Base-by-base conservation (phyloP, 176 grass and related monocot species). In the Rhynchospora pubera region DNA sequence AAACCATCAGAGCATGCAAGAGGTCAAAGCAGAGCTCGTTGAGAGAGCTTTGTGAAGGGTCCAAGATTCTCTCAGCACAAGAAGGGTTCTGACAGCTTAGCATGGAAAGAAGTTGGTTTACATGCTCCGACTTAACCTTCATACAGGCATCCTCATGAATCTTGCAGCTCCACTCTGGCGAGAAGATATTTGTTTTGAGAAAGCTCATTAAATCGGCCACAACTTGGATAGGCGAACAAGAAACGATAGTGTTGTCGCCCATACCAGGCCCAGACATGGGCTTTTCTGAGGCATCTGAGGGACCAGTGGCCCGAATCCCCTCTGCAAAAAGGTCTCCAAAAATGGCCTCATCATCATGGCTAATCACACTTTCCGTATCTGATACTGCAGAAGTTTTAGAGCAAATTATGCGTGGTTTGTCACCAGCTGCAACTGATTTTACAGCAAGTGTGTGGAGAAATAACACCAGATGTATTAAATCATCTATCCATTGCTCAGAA, bases 311-410 rank as follows among this genome's bases (percentile, higher is more conserved):
- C 16, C 82, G 90, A 77, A 65, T 64, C 51, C 91, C 84, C 92
- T 98, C 92, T 69, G 92, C 79, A 91, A 98, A 98, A 71, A 98
- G 90, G 85, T 98, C 86, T 42, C 92, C 95, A 80, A 98, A 98
- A 50, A 94, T 88, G 65, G 92, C 95, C 55, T 98, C 95, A 80
- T 98, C 95, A 75, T 98, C 95, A n/a, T 94, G 95, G 76, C 85
- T 91, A 53, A 71, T 78, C 78, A 88, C 84, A 80, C 78, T 89
- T 55, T 98, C 95, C 67, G 85, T 85, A 82, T 98, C 95, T 82
- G 90, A 89, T 81, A 88, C 67, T 81, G 79, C 18, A 79, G 81
- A 76, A 85, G 90, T 85, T 87, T 94, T 94, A 57, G 79, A 74
- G 81, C 84, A 91, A 85, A 45, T 75, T 76, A 82, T 52, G 61